Evolutionary conservation across 1,284 basidiomycete genomes (phyloP).

Genomic region (Tylopilus sp.): DNA sequence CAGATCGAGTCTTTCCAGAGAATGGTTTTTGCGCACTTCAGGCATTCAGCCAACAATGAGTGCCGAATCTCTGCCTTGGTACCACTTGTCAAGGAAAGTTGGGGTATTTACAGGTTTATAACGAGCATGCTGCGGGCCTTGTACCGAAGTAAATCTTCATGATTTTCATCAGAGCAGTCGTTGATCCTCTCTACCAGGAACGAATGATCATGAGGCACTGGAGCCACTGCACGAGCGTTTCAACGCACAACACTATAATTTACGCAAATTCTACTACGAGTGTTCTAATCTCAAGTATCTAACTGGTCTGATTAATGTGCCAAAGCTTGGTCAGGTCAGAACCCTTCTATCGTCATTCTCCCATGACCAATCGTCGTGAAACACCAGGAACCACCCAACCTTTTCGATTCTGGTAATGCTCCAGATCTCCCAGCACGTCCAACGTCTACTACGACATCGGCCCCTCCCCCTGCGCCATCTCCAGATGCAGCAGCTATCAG

Average conservation of each 20-base stretch:
- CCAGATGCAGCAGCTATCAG: slow-evolving; percentile 77
- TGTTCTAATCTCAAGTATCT: slow-evolving; percentile 96
- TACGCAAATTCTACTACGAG: slow-evolving; percentile 96
- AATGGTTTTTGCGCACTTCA: slow-evolving; percentile 90
- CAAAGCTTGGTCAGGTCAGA: slow-evolving; percentile 83
- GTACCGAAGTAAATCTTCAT: slow-evolving; percentile 69
- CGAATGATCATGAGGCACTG: slow-evolving; percentile 80
- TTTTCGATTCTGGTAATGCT: slow-evolving; percentile 76
- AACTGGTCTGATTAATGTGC: slow-evolving; percentile 92
- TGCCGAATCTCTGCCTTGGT: slow-evolving; percentile 92
- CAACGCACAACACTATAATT: slow-evolving; percentile 81
- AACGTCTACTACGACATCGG: slow-evolving; percentile 53
- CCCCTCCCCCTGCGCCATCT: slow-evolving; percentile 62
- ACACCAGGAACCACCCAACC: slow-evolving; percentile 83
- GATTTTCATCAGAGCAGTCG: neutral
- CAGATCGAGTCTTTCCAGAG: slow-evolving; percentile 97
- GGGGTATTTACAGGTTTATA: slow-evolving; percentile 96
- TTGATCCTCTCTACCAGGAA: slow-evolving; percentile 49
- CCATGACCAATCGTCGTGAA: neutral
- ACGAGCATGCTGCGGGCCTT: slow-evolving; percentile 96
- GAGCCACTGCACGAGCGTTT: slow-evolving; percentile 83
- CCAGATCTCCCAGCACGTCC: slow-evolving; percentile 89
- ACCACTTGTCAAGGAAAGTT: slow-evolving; percentile 93
- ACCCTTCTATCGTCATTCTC: neutral
- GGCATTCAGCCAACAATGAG: slow-evolving; percentile 87